Percentiles rank a stretch among this genome's conserved stretches.
Conservation (phyloP, 129 eudicot species). For the Helianthus tuberosus region DNA sequence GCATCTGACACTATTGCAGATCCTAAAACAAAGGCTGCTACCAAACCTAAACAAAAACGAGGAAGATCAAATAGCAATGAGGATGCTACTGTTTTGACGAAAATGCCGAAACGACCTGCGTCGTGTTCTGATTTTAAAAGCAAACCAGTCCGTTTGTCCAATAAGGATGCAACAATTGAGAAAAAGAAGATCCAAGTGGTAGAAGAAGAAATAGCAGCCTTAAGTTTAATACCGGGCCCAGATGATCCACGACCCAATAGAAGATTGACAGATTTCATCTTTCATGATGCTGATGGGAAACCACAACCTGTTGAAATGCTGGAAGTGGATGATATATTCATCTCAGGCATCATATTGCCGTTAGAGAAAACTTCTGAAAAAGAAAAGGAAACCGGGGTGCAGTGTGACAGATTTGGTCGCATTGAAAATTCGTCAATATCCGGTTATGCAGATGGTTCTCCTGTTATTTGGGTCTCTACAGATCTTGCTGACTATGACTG, state of each 20-base stretch:
- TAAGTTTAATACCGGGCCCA: slow-evolving; percentile 36
- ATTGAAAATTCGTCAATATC: slow-evolving; percentile 77
- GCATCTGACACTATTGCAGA: slow-evolving; percentile 31
- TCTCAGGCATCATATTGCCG: slow-evolving; percentile 66
- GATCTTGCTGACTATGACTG: too few species aligned
- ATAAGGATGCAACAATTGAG: slow-evolving; percentile 32
- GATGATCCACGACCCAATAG: slow-evolving; percentile 57
- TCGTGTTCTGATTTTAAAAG: slow-evolving; percentile 39
- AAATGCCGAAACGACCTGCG: slow-evolving; percentile 49
- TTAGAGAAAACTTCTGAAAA: slow-evolving; percentile 46
- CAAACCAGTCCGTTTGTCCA: slow-evolving; percentile 40
- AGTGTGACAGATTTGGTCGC: slow-evolving; percentile 74
- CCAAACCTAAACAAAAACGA: too few species aligned
- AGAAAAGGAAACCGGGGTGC: slow-evolving; percentile 50
- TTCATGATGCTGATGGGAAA: slow-evolving; percentile 55
- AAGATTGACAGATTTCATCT: slow-evolving; percentile 55
- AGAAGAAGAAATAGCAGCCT: slow-evolving; percentile 47
- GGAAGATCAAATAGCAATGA: slow-evolving; percentile 22
- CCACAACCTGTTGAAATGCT: too few species aligned
- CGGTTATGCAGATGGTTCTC: slow-evolving; percentile 79
- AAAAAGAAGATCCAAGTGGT: slow-evolving; percentile 42
- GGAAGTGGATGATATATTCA: slow-evolving; percentile 60
- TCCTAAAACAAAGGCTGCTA: slow-evolving; percentile 14
- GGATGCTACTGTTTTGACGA: slow-evolving; percentile 25
- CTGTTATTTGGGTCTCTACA: too few species aligned